phyloP scores from a whole-genome alignment of 2,329 filamentous ascomycete species.

The Juglanconis oblonga region DNA sequence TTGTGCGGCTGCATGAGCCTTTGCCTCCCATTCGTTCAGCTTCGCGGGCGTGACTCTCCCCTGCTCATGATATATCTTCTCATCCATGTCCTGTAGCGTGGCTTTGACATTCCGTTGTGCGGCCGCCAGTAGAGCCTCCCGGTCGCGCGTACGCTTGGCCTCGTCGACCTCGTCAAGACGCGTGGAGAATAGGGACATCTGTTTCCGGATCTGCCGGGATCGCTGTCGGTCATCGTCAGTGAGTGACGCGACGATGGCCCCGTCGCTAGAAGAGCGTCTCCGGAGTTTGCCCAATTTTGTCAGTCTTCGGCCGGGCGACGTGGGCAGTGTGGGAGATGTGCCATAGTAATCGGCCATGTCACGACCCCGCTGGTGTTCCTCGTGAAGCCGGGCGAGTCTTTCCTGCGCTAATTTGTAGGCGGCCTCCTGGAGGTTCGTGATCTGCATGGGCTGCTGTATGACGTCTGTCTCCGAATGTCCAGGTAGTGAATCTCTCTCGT shows the following conservation, averaged over 20 bases:
- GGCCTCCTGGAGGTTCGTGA: slow-evolving; percentile 73
- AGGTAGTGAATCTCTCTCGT: slow-evolving; percentile 26
- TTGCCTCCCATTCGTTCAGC: slow-evolving; percentile 74
- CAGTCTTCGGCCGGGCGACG: slow-evolving; percentile 39
- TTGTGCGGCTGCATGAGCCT: slow-evolving; percentile 68
- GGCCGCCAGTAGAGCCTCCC: slow-evolving; percentile 69
- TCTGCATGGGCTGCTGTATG: slow-evolving; percentile 46
- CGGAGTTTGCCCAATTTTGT: slow-evolving; percentile 54
- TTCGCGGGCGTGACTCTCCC: slow-evolving; percentile 69
- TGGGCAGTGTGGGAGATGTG: slow-evolving; percentile 33
- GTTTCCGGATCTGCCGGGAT: slow-evolving; percentile 69
- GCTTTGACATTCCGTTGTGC: slow-evolving; percentile 85
- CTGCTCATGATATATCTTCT: slow-evolving; percentile 72
- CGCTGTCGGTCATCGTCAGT: slow-evolving; percentile 58
- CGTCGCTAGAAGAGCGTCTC: slow-evolving; percentile 66
- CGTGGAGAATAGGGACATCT: slow-evolving; percentile 76
- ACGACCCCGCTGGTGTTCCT: slow-evolving; percentile 61
- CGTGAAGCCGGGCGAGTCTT: slow-evolving; percentile 74
- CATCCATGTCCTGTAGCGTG: slow-evolving; percentile 75
- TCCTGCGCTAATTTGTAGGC: slow-evolving; percentile 85
- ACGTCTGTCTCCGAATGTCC: slow-evolving; percentile 25
- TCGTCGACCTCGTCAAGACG: slow-evolving; percentile 66
- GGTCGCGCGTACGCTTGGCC: slow-evolving; percentile 72
- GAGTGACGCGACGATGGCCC: slow-evolving; percentile 41
- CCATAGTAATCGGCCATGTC: slow-evolving; percentile 78